A percentile compares a stretch with the other conserved stretches of the same genome.
phyloP scores from a whole-genome alignment of 768 basidiomycete species.

The Pulveroboletus ravenelii region DNA sequence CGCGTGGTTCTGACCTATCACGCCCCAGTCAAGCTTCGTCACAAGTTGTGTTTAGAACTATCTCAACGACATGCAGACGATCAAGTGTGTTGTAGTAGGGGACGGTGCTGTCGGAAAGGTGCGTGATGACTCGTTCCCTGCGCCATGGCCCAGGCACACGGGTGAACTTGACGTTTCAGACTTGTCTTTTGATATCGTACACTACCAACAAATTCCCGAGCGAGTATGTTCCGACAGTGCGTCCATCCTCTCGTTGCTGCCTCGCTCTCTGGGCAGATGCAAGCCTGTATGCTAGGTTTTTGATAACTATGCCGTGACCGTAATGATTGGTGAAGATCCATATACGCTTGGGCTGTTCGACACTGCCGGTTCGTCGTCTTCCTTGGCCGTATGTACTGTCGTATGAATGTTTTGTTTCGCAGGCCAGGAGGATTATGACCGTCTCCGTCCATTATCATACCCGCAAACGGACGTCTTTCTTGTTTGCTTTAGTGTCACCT shows the following conservation, averaged over 20 bases:
- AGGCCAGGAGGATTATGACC: conserved; percentile 99
- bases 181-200: conserved; percentile 94
- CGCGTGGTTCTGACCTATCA: conserved; percentile 19
- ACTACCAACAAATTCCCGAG: conserved; percentile 98
- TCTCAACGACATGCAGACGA: conserved; percentile 74
- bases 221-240: conserved; percentile 97
- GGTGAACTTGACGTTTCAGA: conserved; percentile 44
- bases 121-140: conserved; percentile 27
- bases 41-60: conserved; percentile 15
- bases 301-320: conserved; percentile 99
- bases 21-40: conserved; percentile 9
- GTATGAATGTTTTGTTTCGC: conserved; percentile 13
- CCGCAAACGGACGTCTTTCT: conserved; percentile 99
- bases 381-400: neutral
- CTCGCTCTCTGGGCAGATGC: conserved; percentile 14
- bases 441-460: conserved; percentile 97
- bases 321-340: conserved; percentile 99
- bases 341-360: conserved; percentile 98
- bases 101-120: conserved; percentile 99
- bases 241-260: conserved; percentile 27
- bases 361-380: conserved; percentile 79
- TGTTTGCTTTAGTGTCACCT: conserved; percentile 98
- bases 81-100: conserved; percentile 96
- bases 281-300: conserved; percentile 57
- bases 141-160: neutral